Conservation (phyloP, 768 basidiomycete genomes). For the Russula ochroleuca region DNA sequence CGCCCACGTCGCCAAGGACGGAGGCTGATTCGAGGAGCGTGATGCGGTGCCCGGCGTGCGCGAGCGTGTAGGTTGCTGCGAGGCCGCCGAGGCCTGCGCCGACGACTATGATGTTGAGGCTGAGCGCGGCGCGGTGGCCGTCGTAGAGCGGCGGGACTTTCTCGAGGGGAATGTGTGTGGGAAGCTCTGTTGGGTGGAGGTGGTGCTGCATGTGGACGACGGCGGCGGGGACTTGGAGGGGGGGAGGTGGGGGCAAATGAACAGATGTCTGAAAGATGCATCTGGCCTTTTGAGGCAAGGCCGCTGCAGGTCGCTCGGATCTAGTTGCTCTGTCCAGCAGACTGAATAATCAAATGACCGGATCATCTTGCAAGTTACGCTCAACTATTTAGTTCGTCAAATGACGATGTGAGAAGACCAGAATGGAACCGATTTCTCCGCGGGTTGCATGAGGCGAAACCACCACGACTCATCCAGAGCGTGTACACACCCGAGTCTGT, state of each 20-base stretch:
- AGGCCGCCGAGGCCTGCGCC: conserved; percentile 44
- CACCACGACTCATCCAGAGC: too few relatives aligned
- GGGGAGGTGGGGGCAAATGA: too few relatives aligned
- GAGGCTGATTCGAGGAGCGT: conserved; percentile 39
- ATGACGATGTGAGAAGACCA: too few relatives aligned
- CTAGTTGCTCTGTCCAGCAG: background rate
- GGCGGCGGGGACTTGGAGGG: too few relatives aligned
- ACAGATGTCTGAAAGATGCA: too few relatives aligned
- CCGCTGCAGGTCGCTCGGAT: background rate
- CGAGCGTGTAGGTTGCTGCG: conserved; percentile 39
- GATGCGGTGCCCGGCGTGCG: conserved; percentile 40
- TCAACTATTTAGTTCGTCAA: too few relatives aligned
- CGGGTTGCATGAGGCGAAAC: too few relatives aligned
- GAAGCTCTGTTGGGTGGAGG: background rate
- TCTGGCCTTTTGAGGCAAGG: background rate
- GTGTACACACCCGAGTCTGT: too few relatives aligned
- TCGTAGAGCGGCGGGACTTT: conserved; percentile 31
- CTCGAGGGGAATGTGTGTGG: conserved; percentile 17
- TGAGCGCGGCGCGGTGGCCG: conserved; percentile 34
- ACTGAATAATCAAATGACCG: background rate
- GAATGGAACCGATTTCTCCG: too few relatives aligned
- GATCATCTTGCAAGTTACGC: background rate
- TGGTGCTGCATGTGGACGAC: conserved; percentile 6
- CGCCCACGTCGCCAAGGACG: conserved; percentile 41
- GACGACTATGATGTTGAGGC: conserved; percentile 39